A percentile compares a stretch with the other conserved stretches of the same genome.
These are phyloP conservation scores for Rutstroemia sp. DNA, from an alignment of 2,329 filamentous ascomycete genomes.

Conservation along the genomic window DNA sequence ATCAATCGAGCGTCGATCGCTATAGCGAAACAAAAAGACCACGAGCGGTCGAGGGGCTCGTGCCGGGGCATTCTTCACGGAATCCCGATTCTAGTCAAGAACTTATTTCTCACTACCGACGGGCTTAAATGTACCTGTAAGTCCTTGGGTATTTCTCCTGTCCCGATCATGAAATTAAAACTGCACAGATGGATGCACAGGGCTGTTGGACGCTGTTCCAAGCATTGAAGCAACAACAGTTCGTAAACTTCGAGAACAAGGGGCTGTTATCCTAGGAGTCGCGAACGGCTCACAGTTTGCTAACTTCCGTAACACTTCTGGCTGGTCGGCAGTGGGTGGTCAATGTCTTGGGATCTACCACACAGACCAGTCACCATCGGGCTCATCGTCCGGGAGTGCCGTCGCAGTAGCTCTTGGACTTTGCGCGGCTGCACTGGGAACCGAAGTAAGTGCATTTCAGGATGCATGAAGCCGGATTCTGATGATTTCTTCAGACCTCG, in stretches of 20 bases:
- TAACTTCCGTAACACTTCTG: constrained; percentile 45
- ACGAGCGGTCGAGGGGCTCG: constrained; percentile 11
- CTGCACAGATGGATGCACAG: constrained; percentile 29
- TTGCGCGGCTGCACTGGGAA: constrained; percentile 37
- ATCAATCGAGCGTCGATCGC: constrained; percentile 16
- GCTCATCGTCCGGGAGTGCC: constrained; percentile 11
- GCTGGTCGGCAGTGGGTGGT: constrained; percentile 57
- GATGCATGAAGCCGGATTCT: not conserved
- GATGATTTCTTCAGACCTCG: constrained; percentile 29
- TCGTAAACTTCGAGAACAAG: constrained; percentile 7
- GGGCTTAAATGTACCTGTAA: constrained; percentile 44
- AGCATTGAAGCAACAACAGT: constrained; percentile 44
- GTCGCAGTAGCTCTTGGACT: constrained; percentile 7
- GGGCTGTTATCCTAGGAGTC: constrained; percentile 12
- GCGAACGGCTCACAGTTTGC: constrained; percentile 43
- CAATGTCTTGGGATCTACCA: constrained; percentile 51
- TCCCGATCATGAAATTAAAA: not conserved
- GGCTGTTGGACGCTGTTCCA: constrained; percentile 44
- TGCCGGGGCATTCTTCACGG: constrained; percentile 40
- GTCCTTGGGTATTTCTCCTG: not conserved
- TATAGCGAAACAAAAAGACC: constrained; percentile 15
- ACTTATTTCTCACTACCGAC: constrained; percentile 54
- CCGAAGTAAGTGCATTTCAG: constrained; percentile 38
- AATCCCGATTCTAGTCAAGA: constrained; percentile 51
- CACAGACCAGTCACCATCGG: constrained; percentile 5